Conservation (phyloP, 2,329 filamentous ascomycete species). For the Phaeosphaeriaceae sp. region DNA sequence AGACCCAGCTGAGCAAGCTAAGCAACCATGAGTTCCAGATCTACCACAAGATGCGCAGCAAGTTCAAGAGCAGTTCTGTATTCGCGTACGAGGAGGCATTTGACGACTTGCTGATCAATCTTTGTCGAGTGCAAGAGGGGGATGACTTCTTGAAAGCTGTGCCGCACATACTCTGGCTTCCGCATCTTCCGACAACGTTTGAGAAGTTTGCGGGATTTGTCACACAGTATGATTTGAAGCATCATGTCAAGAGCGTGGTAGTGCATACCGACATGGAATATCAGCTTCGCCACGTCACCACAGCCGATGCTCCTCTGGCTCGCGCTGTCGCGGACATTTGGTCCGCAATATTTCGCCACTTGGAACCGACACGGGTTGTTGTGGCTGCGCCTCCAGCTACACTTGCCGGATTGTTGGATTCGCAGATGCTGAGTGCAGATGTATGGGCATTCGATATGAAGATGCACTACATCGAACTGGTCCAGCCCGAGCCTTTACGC, state of each 20-base stretch:
- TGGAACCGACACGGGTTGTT: slow-evolving; percentile 44
- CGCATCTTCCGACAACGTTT: slow-evolving; percentile 37
- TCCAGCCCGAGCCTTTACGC: slow-evolving; percentile 18
- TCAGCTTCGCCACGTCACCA: slow-evolving; percentile 36
- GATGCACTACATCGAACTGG: slow-evolving; percentile 65
- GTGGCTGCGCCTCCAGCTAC: slow-evolving; percentile 65
- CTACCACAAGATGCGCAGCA: slow-evolving; percentile 41
- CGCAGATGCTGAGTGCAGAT: slow-evolving; percentile 63
- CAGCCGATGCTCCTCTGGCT: slow-evolving; percentile 48
- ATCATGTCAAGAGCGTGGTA: slow-evolving; percentile 57
- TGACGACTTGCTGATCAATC: slow-evolving; percentile 42
- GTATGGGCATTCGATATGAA: slow-evolving; percentile 69
- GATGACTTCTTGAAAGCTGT: slow-evolving; percentile 37
- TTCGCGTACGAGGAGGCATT: slow-evolving; percentile 39
- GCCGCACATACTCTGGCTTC: slow-evolving; percentile 37
- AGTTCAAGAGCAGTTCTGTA: slow-evolving; percentile 39
- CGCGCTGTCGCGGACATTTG: slow-evolving; percentile 57
- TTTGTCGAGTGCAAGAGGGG: slow-evolving; percentile 39
- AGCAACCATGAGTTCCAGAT: slow-evolving; percentile 43
- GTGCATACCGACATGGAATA: slow-evolving; percentile 52
- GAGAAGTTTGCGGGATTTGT: slow-evolving; percentile 27
- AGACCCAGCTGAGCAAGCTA: slow-evolving; percentile 35
- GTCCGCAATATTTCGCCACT: slow-evolving; percentile 30
- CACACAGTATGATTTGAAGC: slow-evolving; percentile 27
- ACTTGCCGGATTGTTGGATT: slow-evolving; percentile 67